Conservation (phyloP, 2,329 filamentous ascomycete species). For the Huntiella savannae region DNA sequence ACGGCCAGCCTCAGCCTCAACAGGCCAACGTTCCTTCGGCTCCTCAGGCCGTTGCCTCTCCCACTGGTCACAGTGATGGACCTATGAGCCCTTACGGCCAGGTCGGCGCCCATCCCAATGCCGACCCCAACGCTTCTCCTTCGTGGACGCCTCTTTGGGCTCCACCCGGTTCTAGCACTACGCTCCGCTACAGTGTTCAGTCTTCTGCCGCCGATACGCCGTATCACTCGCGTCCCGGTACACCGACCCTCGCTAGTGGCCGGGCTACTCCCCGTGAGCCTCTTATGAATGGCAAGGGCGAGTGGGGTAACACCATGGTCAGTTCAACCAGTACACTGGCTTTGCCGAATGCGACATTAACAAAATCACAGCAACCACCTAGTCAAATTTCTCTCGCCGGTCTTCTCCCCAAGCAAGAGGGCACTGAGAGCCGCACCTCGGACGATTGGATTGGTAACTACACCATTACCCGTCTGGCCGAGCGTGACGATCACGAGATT, state of each 20-base stretch:
- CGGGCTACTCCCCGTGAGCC: conserved; percentile 15
- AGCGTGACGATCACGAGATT: conserved; percentile 25
- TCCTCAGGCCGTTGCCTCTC: conserved; percentile 12
- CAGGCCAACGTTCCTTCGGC: conserved; percentile 12
- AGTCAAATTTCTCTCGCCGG: conserved; percentile 24
- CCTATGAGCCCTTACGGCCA: conserved; percentile 10
- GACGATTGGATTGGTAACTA: conserved; percentile 7
- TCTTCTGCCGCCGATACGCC: conserved; percentile 12
- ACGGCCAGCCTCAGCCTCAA: conserved; percentile 10
- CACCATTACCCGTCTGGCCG: conserved; percentile 22
- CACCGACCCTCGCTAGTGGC: conserved; percentile 17
- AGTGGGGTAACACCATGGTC: conserved; percentile 15
- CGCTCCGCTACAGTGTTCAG: conserved; percentile 11
- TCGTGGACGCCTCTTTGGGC: conserved; percentile 10
- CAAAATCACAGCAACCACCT: conserved; percentile 20
- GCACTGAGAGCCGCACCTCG: conserved; percentile 11
- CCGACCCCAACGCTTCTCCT: conserved; percentile 6
- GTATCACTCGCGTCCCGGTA: conserved; percentile 15
- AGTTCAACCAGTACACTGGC: conserved; percentile 5
- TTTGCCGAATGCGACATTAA: conserved; percentile 13
- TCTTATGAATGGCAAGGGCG: conserved; percentile 12
- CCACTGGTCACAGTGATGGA: conserved; percentile 6
- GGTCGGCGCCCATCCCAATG: conserved; percentile 4
- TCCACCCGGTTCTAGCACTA: conserved; percentile 5
- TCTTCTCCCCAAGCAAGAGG: conserved; percentile 18